phyloP scores from a whole-genome alignment of 2,329 filamentous ascomycete genomes.

The Colletotrichum godetiae region DNA sequence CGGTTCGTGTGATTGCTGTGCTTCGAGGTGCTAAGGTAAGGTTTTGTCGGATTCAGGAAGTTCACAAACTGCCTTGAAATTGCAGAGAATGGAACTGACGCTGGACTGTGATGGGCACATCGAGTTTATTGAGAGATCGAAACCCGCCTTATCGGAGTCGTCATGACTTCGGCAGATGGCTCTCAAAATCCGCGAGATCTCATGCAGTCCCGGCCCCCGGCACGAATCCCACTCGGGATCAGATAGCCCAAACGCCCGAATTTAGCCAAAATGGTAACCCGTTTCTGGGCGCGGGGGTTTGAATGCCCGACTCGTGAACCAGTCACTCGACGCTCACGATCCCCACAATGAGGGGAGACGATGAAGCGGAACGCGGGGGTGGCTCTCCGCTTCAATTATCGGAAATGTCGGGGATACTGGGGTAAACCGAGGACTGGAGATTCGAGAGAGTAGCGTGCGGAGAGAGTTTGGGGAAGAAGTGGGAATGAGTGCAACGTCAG shows the following conservation, averaged over 20 bases:
- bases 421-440: background rate
- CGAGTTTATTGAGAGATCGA: background rate
- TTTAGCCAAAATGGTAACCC: slow-evolving; percentile 3
- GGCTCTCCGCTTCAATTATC: background rate
- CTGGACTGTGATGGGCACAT: background rate
- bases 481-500: slow-evolving; percentile 8
- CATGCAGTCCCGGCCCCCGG: background rate
- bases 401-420: slow-evolving; percentile 15
- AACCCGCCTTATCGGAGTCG: background rate
- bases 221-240: slow-evolving; percentile 8
- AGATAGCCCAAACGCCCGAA: slow-evolving; percentile 18
- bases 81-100: too few relatives aligned
- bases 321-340: background rate
- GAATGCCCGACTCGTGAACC: background rate
- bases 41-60: too few relatives aligned
- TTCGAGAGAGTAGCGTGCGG: slow-evolving; percentile 2
- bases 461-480: slow-evolving; percentile 25
- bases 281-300: background rate
- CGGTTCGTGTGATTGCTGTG: background rate
- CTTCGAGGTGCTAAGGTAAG: background rate
- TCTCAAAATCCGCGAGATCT: background rate
- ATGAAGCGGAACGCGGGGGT: background rate
- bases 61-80: too few relatives aligned
- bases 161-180: slow-evolving; percentile 2
- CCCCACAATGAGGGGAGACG: slow-evolving; percentile 18